These are phyloP conservation scores for Fusarium papillatum DNA, from an alignment of 2,329 filamentous ascomycete species.

Conservation along the genomic window DNA sequence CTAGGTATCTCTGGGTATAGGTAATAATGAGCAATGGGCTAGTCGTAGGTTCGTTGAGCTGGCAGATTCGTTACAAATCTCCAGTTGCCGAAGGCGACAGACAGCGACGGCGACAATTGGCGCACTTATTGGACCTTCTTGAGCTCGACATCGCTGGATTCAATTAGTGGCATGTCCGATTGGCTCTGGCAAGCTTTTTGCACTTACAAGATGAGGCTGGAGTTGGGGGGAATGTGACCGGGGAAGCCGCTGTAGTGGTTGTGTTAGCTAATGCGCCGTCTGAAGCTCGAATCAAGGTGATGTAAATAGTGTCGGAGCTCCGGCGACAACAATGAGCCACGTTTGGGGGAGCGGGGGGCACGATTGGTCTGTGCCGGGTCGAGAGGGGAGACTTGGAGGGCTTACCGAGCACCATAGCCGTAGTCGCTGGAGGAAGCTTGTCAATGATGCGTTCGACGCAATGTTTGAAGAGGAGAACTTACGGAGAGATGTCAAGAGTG, in stretches of 20 bases:
- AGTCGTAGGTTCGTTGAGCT: slow-evolving; percentile 3
- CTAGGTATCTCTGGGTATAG: slow-evolving; percentile 21
- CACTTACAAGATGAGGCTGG: slow-evolving; percentile 88
- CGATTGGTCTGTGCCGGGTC: slow-evolving; percentile 15
- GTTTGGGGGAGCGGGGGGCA: slow-evolving; percentile 61
- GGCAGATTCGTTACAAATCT: slow-evolving; percentile 3
- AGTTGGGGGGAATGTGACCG: slow-evolving; percentile 79
- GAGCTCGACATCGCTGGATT: slow-evolving; percentile 76
- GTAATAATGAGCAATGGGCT: slow-evolving; percentile 10
- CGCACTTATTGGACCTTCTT: slow-evolving; percentile 68
- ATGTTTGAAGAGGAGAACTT: slow-evolving; percentile 4
- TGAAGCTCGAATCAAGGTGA: neutral
- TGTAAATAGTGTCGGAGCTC: neutral
- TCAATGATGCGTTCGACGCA: slow-evolving; percentile 27
- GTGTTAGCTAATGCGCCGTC: slow-evolving; percentile 20
- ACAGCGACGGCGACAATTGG: neutral
- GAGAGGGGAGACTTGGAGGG: slow-evolving; percentile 16
- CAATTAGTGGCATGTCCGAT: slow-evolving; percentile 9
- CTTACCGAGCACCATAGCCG: slow-evolving; percentile 74
- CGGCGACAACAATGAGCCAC: neutral
- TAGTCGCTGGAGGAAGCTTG: slow-evolving; percentile 63
- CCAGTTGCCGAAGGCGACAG: slow-evolving; percentile 17
- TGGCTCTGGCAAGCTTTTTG: neutral
- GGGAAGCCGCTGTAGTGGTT: slow-evolving; percentile 77
- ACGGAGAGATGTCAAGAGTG: slow-evolving; percentile 80